These are phyloP conservation scores for Pseudonitzschia delicatissima DNA, from an alignment of 108 stramenopile genomes.

Conservation along the genomic window DNA sequence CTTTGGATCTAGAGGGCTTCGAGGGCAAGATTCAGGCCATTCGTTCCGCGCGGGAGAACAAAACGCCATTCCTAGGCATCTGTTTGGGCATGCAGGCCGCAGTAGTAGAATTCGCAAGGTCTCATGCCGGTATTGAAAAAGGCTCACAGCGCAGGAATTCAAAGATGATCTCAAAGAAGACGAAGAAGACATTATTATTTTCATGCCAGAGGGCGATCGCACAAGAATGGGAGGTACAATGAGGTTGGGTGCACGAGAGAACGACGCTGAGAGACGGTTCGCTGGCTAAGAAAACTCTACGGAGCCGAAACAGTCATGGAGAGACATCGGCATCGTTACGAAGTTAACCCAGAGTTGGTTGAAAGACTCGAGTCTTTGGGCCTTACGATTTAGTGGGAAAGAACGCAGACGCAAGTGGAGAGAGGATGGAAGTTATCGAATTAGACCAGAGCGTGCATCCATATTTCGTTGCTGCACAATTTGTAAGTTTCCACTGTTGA, in stretches of 20 bases:
- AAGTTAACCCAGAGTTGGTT: conserved; percentile 96
- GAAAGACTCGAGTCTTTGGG: conserved; percentile 80
- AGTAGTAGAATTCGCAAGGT: conserved; percentile 95
- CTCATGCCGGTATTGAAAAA: conserved; percentile 66
- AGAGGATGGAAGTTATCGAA: conserved; percentile 98
- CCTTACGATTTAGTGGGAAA: conserved; percentile 89
- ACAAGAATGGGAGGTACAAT: conserved; percentile 98
- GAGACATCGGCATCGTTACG: conserved; percentile 98
- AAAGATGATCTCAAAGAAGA: conserved; percentile 39
- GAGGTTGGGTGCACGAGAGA: conserved; percentile 91
- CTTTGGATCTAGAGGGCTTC: conserved; percentile 89
- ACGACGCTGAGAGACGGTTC: conserved; percentile 72
- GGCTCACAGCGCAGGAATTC: conserved; percentile 96
- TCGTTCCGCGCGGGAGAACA: conserved; percentile 73
- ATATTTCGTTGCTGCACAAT: conserved; percentile 96
- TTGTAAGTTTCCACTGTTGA: conserved; percentile 23
- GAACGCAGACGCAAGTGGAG: conserved; percentile 75
- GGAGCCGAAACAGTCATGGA: conserved; percentile 63
- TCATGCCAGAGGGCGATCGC: conserved; percentile 98
- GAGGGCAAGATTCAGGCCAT: conserved; percentile 88
- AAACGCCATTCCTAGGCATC: conserved; percentile 89
- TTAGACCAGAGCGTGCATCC: conserved; percentile 80
- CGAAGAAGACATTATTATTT: conserved; percentile 82
- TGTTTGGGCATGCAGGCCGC: conserved; percentile 97
- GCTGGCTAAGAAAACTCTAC: conserved; percentile 37